Evolutionary conservation across 768 basidiomycete genomes (phyloP), one percentile per base, ranked within the genome.

Genomic region (Fistulinella prunicolor): DNA sequence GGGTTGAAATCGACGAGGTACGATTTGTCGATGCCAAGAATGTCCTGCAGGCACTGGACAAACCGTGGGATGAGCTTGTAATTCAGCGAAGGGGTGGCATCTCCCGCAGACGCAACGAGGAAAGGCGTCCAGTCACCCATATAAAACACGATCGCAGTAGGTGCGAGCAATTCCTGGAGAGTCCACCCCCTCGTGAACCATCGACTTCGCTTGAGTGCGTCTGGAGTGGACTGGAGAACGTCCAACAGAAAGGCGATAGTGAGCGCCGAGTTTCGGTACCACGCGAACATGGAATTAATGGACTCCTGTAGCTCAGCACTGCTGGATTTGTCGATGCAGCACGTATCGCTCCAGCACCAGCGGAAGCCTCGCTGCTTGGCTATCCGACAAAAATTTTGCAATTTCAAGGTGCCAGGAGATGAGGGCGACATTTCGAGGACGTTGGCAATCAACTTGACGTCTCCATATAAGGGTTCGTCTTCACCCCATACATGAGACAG

Each of bases 301-400:
- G 67, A 59, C 30, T 67, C 65, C 14, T 63, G 58, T 3, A 67
- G 53, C 37, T 67, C 65, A 12, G 59, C 61, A 17, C 59, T 66
- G 40, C 63, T 67, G 10, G 46, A 26, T 36, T 65, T 63, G 28
- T 66, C 59, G 17, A 63, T 65, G 22, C 67, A 68, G 14, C 58
- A 65, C 1, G 65, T 65, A 14, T 68, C 67, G 38, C 56, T 55
- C 65, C 64, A 69, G 35, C 61, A 59, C 50, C 60, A 59, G n/a
- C 2, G 43, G 41, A 54, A 65, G 32, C 50, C 51, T 2, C 30
- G 39, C n/a, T 49, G 38, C 34, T 49, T 51, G 30, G 62, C 62
- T 32, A 52, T 46, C 20, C 42, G 43, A 35, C 64, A 63, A 39
- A 59, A 56, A 10, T n/a, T 46, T 38, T 57, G 61, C 4, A 66